Conservation (phyloP, 352 stramenopile species). For the Phytophthora ramorum region DNA sequence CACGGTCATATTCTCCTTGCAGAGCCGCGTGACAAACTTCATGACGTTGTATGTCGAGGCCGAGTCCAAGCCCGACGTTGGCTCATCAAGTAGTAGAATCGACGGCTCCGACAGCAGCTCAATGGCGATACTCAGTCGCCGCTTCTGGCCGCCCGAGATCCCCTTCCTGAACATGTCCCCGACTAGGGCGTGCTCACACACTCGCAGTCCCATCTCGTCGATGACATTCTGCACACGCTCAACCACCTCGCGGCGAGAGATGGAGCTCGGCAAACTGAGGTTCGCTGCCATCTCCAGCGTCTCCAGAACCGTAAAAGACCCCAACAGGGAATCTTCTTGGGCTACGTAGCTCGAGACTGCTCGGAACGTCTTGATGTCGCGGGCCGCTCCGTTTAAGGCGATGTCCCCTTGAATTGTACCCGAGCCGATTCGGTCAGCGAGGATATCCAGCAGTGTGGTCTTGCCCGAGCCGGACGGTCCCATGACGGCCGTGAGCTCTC, state of each 20-base stretch:
- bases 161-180: slow-evolving; percentile 88
- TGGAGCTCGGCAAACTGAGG: slow-evolving; percentile 50
- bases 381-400: slow-evolving; percentile 50
- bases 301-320: slow-evolving; percentile 72
- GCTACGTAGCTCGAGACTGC: slow-evolving; percentile 63
- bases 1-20: slow-evolving; percentile 74
- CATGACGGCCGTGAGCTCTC: slow-evolving; percentile 71
- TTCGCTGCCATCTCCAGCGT: slow-evolving; percentile 67
- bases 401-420: slow-evolving; percentile 48
- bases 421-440: slow-evolving; percentile 51
- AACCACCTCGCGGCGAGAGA: slow-evolving; percentile 37
- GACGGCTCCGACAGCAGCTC: slow-evolving; percentile 94
- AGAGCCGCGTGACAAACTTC: slow-evolving; percentile 57
- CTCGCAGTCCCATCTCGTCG: slow-evolving; percentile 67
- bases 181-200: slow-evolving; percentile 61
- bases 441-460: slow-evolving; percentile 71
- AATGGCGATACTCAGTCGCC: slow-evolving; percentile 93
- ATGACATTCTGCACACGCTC: slow-evolving; percentile 69
- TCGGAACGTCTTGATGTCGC: slow-evolving; percentile 43
- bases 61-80: slow-evolving; percentile 92
- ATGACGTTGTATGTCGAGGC: slow-evolving; percentile 91
- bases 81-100: slow-evolving; percentile 95
- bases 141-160: slow-evolving; percentile 89
- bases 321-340: slow-evolving; percentile 60
- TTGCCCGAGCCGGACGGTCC: slow-evolving; percentile 65